Base-by-base conservation (phyloP, 805 yeast species). In the Jamesozyma spencerorum region DNA sequence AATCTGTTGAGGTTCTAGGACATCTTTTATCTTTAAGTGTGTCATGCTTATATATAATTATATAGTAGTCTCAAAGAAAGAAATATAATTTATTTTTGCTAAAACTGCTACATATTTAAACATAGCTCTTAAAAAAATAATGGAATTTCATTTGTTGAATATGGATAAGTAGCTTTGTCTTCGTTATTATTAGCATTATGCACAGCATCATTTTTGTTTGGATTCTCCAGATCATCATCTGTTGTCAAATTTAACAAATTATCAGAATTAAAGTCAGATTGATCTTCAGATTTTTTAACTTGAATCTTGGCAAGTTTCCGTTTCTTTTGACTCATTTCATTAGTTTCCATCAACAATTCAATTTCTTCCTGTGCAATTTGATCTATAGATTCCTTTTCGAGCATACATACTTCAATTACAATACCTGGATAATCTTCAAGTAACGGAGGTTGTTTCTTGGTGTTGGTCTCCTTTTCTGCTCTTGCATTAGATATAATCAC, bases 341-440 rank as follows among this genome's bases (percentile, higher is more conserved):
- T 46, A 10, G 40, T 39, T 35, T 54, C 50, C 63, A 58, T 57
- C 7, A 58, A 36, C 6, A 45, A 31, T 29, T 52, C 49, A 6
- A 57, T 46, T 30, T 58, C 63, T 11, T 46, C 36, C 26, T 41
- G 45, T 13, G 58, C 51, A 7, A 36, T 32, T 11, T 50, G 50
- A 18, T 57, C 58, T 10, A 49, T 43, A 3, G 45, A 31, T 36
- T 63, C 69, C 35, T 53, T 56, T 37, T 65, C 68, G 15, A 66
- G 39, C 38, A 66, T 47, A 32, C 62, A 57, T 20, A 65, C 55
- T 38, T 67, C 69, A 17, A 66, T 59, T 2, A 66, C 63, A n/a
- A 68, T 65, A 5, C 70, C 71, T 0, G 68, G 61, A 43, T 65
- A 65, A 37, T 61, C 62, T 31, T 55, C 58, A 1, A 69, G 68